Evolutionary conservation across 2,329 filamentous ascomycete genomes (phyloP).

Genomic region (Harringtonia lauricola): DNA sequence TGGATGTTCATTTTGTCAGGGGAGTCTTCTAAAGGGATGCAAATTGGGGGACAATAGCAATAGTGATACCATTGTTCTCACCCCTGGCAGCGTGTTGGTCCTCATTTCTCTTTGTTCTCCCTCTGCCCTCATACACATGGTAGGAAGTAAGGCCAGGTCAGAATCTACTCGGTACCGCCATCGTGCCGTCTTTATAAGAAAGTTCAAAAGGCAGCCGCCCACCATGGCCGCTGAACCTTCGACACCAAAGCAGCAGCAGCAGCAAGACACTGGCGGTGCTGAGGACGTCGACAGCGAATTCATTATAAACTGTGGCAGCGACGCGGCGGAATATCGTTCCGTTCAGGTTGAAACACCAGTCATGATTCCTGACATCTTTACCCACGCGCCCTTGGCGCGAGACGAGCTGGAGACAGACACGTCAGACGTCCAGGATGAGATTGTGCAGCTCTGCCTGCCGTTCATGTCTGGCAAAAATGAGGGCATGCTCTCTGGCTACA

Average conservation of each 20-base stretch:
- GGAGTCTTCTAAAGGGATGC: too few relatives aligned
- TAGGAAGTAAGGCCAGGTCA: conserved; percentile 4
- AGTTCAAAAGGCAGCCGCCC: conserved; percentile 7
- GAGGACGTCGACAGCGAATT: conserved; percentile 15
- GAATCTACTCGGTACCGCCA: conserved; percentile 9
- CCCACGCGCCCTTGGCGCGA: conserved; percentile 45
- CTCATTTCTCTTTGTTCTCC: background rate
- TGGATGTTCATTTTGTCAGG: too few relatives aligned
- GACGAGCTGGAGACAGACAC: conserved; percentile 59
- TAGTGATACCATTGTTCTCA: conserved; percentile 8
- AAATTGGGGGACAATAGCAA: conserved; percentile 9
- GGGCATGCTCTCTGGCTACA: conserved; percentile 46
- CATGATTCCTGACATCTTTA: conserved; percentile 47
- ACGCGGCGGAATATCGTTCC: background rate
- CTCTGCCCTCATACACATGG: conserved; percentile 6
- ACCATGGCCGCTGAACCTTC: conserved; percentile 5
- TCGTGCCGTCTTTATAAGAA: conserved; percentile 14
- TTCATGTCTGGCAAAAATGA: conserved; percentile 48
- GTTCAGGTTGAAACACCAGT: conserved; percentile 5
- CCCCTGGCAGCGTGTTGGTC: background rate
- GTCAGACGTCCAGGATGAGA: conserved; percentile 56
- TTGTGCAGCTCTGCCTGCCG: conserved; percentile 56
- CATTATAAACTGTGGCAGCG: conserved; percentile 7
- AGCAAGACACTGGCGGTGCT: background rate
- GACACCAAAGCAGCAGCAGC: background rate